Evolutionary conservation across 495 filamentous ascomycete genomes (phyloP), one percentile per base, ranked within the genome.

Genomic region (Letharia columbiana): DNA sequence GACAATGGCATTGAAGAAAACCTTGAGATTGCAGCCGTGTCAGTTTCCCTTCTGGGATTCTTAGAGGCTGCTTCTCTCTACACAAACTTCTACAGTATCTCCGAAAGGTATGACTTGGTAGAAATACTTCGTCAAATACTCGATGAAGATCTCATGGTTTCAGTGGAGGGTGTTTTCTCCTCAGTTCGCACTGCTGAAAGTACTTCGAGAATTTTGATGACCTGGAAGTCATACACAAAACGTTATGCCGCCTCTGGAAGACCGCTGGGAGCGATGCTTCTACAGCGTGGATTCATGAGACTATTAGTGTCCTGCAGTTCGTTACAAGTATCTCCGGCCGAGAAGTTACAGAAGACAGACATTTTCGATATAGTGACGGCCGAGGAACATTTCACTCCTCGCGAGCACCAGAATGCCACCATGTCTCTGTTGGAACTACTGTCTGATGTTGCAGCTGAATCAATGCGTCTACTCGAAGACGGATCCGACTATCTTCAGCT

Each of bases 211-310:
- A 77, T 78, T 1, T 78, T 89, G 50, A 76, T 78, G 63, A 87
- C 92, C 61, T 98, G 94, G 94, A 93, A 87, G 73, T 83, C 84
- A 67, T 92, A 87, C 75, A 78, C 87, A 23, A 86, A 87, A n/a
- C 87, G 90, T 57, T 98, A 98, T 74, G 86, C 91, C 37, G 82
- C 84, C 12, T 80, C 84, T 64, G 89, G 89, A 17, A 85, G 89
- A 20, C 92, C 94, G 3, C 75, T 98, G 41, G 92, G 94, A 7
- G 91, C 91, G n/a, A 92, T 96, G 89, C 78, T 97, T 11, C 75
- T 98, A 20, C 91, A 92, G 73, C 85, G 89, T 71, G 90, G 85
- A 61, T 92, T 92, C 73, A 92, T 92, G 85, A 86, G 84, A 72
- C 84, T 98, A 59, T 80, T 95, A 37, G 87, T 91, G 63, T 86